Base-by-base conservation (phyloP, 2,329 filamentous ascomycete genomes). In the Ambrosiella cleistominuta region DNA sequence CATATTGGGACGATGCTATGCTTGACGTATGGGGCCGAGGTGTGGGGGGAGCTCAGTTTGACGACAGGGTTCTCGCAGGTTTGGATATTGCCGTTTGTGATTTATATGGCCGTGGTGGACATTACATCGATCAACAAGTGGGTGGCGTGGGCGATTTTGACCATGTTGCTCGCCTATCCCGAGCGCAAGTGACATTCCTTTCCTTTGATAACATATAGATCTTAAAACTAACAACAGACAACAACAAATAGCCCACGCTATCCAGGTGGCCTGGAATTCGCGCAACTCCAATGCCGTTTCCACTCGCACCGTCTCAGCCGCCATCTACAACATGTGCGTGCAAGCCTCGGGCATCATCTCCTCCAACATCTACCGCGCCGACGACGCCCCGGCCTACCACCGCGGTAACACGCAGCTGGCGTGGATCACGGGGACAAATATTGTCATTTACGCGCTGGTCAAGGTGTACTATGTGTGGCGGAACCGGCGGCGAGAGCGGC, bases 231-330 rank as follows among this genome's bases (percentile, higher is more conserved):
- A 19, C 12, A 19, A 49, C 9, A 15, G 8, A 49, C 12, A 19
- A 15, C 45, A 6, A 11, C 5, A 15, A 37, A 49, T n/a, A 65
- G 64, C 68, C 1, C 75, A 82, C 63, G 74, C 77, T 0, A 74
- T 81, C 17, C 69, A 78, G 44, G 79, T 81, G 0, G 78, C 75
- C 0, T 75, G 78, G 67, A 77, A 74, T 0, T 78, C 75, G 1
- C 72, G 77, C 51, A 83, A 82, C 62, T 73, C 78, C 0, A 78
- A 79, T 50, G 74, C 74, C 1, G 80, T 82, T 1, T 71, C 78
- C 7, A 80, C 77, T 9, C 68, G 80, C 11, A 78, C 79, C 0
- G 75, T 83, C 1, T 75, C 76, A 0, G 74, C 75, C 1, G 78
- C 77, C 0, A 66, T 80, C 13, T 82, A 81, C 65, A 82, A 81